These are phyloP conservation scores for Metschnikowia peoriensis DNA, from an alignment of 805 yeast genomes.

Conservation along the genomic window DNA sequence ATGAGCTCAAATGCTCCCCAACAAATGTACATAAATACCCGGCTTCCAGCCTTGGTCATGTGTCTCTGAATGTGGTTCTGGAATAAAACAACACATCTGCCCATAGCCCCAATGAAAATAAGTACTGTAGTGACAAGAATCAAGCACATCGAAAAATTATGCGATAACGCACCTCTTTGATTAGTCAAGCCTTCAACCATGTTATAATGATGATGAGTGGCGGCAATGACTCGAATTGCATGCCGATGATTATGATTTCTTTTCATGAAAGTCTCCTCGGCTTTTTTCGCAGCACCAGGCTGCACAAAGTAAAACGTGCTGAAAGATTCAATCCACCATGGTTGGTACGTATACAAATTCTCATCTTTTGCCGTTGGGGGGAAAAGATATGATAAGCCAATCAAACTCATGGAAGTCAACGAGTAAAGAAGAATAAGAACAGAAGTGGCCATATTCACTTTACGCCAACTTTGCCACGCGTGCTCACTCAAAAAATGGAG, in stretches of 20 bases:
- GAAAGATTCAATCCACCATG: slow-evolving; percentile 77
- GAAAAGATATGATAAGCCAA: slow-evolving; percentile 50
- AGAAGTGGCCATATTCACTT: slow-evolving; percentile 30
- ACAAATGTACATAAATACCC: slow-evolving; percentile 61
- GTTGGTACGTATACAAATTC: slow-evolving; percentile 59
- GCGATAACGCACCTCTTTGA: slow-evolving; percentile 43
- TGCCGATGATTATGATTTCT: slow-evolving; percentile 47
- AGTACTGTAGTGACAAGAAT: slow-evolving; percentile 47
- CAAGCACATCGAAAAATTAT: slow-evolving; percentile 49
- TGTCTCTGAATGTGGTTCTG: slow-evolving; percentile 24
- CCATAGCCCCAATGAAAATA: slow-evolving; percentile 49
- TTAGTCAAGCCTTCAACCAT: slow-evolving; percentile 40
- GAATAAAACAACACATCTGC: slow-evolving; percentile 50
- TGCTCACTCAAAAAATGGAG: slow-evolving; percentile 12
- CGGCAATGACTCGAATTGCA: slow-evolving; percentile 60
- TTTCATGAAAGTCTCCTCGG: slow-evolving; percentile 45
- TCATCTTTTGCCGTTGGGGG: slow-evolving; percentile 54
- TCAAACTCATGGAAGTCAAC: slow-evolving; percentile 48
- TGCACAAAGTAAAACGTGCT: slow-evolving; percentile 56
- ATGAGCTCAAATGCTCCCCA: slow-evolving; percentile 69
- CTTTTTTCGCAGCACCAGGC: slow-evolving; percentile 49
- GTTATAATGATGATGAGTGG: slow-evolving; percentile 45
- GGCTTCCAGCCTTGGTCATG: slow-evolving; percentile 26
- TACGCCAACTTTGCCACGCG: slow-evolving; percentile 22
- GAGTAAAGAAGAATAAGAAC: slow-evolving; percentile 46